phyloP scores from a whole-genome alignment of 176 grass and related monocot genomes.

The Oropetium thomaeum region DNA sequence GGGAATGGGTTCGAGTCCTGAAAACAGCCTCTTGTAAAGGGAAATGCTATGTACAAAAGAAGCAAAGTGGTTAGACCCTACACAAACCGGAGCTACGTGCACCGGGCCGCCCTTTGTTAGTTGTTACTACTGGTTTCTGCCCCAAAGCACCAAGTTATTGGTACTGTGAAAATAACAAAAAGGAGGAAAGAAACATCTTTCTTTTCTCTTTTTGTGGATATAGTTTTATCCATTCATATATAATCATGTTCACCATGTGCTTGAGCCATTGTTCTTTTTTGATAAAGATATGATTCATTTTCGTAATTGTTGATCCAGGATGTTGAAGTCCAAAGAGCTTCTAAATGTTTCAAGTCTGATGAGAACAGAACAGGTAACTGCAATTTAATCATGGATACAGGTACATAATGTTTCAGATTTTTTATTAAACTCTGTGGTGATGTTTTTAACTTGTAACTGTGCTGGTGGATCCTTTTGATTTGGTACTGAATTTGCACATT shows the following conservation, averaged over 20 bases:
- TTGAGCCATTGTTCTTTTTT: neutral
- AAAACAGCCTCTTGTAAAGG: too few species aligned
- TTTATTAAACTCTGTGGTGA: neutral
- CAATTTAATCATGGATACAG: neutral
- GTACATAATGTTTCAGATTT: neutral
- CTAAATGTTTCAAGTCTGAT: neutral
- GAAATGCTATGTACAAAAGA: too few species aligned
- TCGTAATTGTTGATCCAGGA: neutral
- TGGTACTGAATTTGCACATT: neutral
- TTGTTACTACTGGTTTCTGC: neutral
- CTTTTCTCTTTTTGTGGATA: neutral
- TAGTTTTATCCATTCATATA: neutral
- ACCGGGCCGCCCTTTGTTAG: too few species aligned
- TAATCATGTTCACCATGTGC: neutral
- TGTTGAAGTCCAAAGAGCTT: neutral
- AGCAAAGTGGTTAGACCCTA: too few species aligned
- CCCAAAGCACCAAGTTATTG: neutral
- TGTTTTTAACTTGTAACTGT: neutral
- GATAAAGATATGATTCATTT: neutral
- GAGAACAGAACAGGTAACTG: constrained; percentile 5
- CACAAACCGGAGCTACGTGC: too few species aligned
- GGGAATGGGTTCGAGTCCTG: too few species aligned
- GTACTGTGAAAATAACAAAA: neutral
- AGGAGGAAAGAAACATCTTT: neutral
- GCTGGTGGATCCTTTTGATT: neutral